Conservation (phyloP, 176 grass and related monocot genomes). For the Oryza brachyantha region DNA sequence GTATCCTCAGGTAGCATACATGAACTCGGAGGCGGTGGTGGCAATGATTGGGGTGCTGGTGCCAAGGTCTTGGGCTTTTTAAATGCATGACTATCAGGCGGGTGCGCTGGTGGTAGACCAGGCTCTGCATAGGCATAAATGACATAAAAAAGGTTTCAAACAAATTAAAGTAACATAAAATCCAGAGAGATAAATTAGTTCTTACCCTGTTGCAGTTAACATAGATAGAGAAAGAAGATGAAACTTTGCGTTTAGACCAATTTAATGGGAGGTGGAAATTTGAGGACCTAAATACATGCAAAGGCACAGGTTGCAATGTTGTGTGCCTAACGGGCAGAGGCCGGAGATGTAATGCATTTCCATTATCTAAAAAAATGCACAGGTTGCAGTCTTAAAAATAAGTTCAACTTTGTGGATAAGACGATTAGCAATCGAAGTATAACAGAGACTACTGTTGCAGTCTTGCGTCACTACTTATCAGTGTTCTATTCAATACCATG, state of each 20-base stretch:
- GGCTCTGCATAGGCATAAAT: slow-evolving; percentile 50
- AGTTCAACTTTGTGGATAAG: slow-evolving; percentile 17
- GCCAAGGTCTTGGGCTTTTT: slow-evolving; percentile 43
- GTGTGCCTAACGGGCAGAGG: slow-evolving; percentile 11
- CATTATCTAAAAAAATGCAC: too few relatives aligned
- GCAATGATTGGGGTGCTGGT: slow-evolving; percentile 45
- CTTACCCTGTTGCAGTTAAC: background rate
- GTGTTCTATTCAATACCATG: slow-evolving; percentile 8
- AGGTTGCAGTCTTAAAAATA: background rate
- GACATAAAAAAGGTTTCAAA: slow-evolving; percentile 9
- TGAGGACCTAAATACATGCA: slow-evolving; percentile 24
- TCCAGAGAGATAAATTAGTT: background rate
- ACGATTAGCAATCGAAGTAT: slow-evolving; percentile 26
- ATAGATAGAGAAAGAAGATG: slow-evolving; percentile 17
- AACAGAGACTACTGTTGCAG: slow-evolving; percentile 5
- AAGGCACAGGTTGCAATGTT: too few relatives aligned
- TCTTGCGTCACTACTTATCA: background rate
- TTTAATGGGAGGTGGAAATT: slow-evolving; percentile 32
- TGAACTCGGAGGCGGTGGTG: slow-evolving; percentile 66
- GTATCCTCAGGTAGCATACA: slow-evolving; percentile 44
- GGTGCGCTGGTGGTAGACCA: slow-evolving; percentile 31
- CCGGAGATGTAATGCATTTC: too few relatives aligned
- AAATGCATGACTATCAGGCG: slow-evolving; percentile 34
- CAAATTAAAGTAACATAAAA: background rate
- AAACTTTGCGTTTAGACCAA: slow-evolving; percentile 25